A percentile compares a stretch with the other conserved stretches of the same genome.
These are phyloP conservation scores for Trichosanthes truncata DNA, from an alignment of 306 rosid genomes.

Conservation along the genomic window DNA sequence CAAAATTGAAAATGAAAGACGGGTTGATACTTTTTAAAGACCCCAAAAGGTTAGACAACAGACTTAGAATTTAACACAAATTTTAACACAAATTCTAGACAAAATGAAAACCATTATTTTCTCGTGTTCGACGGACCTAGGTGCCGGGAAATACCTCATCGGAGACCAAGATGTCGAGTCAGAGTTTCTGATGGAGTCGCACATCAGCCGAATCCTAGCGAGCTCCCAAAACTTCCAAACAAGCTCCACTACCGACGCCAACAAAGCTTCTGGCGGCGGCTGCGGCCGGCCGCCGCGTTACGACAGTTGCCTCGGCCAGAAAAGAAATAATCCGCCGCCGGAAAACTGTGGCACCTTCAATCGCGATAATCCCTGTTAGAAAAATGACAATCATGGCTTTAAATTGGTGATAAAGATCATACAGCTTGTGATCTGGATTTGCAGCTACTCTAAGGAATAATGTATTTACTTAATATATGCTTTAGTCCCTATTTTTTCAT, in stretches of 20 bases:
- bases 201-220: not conserved
- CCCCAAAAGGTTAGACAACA: too few relatives aligned
- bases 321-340: not conserved
- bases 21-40: too few relatives aligned
- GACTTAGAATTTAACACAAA: too few relatives aligned
- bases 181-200: not conserved
- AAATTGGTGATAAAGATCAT: too few relatives aligned
- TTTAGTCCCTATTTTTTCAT: too few relatives aligned
- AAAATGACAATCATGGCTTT: not conserved
- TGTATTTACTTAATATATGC: too few relatives aligned
- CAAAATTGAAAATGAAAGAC: too few relatives aligned
- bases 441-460: too few relatives aligned
- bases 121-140: not conserved
- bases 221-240: not conserved
- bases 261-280: not conserved
- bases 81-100: too few relatives aligned
- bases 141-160: not conserved
- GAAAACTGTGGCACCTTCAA: not conserved
- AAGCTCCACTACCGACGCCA: not conserved
- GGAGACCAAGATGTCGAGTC: not conserved
- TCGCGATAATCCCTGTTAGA: not conserved
- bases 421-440: too few relatives aligned
- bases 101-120: too few relatives aligned
- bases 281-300: not conserved
- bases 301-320: constrained; percentile 1